Evolutionary conservation across 2,329 filamentous ascomycete genomes (phyloP), one percentile per base, ranked within the genome.

Genomic region (Epichloe coenophiala): DNA sequence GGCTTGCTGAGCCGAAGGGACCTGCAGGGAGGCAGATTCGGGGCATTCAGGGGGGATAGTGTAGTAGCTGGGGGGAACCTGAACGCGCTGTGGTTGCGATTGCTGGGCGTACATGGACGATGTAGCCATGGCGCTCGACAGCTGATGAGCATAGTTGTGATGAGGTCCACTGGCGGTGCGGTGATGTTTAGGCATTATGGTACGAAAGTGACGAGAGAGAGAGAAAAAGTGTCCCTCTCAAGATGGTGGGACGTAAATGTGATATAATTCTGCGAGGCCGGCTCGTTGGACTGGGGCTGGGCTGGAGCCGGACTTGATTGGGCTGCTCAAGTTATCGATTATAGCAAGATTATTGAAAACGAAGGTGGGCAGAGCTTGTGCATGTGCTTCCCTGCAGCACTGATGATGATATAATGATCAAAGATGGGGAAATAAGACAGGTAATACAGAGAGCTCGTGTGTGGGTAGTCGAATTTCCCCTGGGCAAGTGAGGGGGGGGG

Each of bases 121-220:
- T 5, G 71, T 64, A 38, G 66, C 68, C 36, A 74, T 63, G 44
- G 70, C 66, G 31, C 68, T 61, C 3, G 68, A 63, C 56, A 74
- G 61, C 23, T 61, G 60, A 53, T 67, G 63, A 36, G 58, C 54
- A 54, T 66, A 66, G 50, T 59, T 58, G 48, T 58, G 59, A 43
- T 63, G 62, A 13, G 60, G 55, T 46, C 51, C 58, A 59, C 68
- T 73, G 43, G 68, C 61, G 51, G 65, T 65, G 53, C 70, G 66
- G 8, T 63, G 65, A 57, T 73, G 69, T 59, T 70, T 73, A 49
- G 72, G 68, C 72, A 75, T 75, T 57, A 58, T 68, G 58, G 56
- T 46, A n/a, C 8, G n/a, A 19, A 4, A 21, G 3, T 17, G 19
- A 12, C 3, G 50, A 54, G 51, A 49, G 49, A 54, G 49, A 54